phyloP scores from a whole-genome alignment of 371 early-diverging fungal genomes.

The Umbelopsis sp. region DNA sequence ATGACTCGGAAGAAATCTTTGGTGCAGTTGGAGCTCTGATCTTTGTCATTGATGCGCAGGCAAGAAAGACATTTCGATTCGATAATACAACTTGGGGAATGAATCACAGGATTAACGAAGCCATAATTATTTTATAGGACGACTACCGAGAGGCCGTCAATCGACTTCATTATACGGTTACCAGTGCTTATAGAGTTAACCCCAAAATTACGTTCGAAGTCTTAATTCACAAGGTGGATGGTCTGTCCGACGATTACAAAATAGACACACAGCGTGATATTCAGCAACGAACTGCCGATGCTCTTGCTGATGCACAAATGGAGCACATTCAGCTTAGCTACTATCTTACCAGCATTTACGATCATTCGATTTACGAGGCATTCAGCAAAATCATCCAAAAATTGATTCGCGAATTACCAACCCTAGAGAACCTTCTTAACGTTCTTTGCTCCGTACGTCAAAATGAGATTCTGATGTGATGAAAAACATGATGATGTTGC shows the following conservation, averaged over 20 bases:
- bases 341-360: conserved; percentile 92
- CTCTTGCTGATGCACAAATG: conserved; percentile 79
- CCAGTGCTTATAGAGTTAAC: conserved; percentile 79
- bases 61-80: conserved; percentile 21
- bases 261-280: conserved; percentile 92
- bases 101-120: background rate
- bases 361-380: conserved; percentile 94
- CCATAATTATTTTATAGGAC: conserved; percentile 55
- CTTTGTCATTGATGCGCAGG: conserved; percentile 94
- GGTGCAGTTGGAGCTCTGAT: conserved; percentile 81
- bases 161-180: conserved; percentile 76
- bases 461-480: background rate
- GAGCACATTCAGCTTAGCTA: conserved; percentile 83
- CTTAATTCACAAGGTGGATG: conserved; percentile 96
- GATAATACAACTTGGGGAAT: background rate
- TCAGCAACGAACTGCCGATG: conserved; percentile 87
- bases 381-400: conserved; percentile 94
- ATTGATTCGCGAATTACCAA: conserved; percentile 84
- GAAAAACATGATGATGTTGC: background rate
- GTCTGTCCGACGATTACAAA: conserved; percentile 91
- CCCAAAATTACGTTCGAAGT: conserved; percentile 88
- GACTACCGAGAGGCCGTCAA: conserved; percentile 85
- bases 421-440: conserved; percentile 91
- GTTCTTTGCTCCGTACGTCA: conserved; percentile 84
- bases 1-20: conserved; percentile 76